Conservation (phyloP, 164 flowering plant species). For the Aristolochia contorta region DNA sequence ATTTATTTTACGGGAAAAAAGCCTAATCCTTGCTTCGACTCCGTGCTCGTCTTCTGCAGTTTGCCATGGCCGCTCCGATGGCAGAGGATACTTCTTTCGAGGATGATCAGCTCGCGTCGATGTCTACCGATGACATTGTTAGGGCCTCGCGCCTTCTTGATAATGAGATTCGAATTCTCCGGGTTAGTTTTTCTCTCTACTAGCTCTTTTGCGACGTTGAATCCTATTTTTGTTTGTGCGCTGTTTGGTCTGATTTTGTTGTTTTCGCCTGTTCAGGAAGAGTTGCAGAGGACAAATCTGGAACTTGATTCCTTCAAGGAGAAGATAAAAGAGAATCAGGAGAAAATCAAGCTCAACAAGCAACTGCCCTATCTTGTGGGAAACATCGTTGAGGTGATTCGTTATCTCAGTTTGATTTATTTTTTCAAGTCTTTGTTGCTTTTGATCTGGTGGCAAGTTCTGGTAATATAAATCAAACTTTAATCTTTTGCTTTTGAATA, state of each 20-base stretch:
- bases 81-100: conserved; percentile 60
- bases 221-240: not conserved
- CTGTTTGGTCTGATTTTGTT: not conserved
- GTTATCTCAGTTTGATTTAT: too few species aligned
- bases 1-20: too few species aligned
- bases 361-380: conserved; percentile 65
- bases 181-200: not conserved
- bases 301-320: conserved; percentile 72
- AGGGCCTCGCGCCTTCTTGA: conserved; percentile 84
- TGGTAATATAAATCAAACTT: not conserved
- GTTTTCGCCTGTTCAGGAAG: conserved; percentile 37
- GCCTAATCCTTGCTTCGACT: too few species aligned
- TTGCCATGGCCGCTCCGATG: conserved; percentile 26
- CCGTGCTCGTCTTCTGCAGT: too few species aligned
- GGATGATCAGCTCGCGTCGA: conserved; percentile 66
- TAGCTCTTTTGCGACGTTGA: not conserved
- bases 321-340: conserved; percentile 70
- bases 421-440: too few species aligned
- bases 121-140: conserved; percentile 64
- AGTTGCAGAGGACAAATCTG: conserved; percentile 63
- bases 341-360: conserved; percentile 19
- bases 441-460: not conserved
- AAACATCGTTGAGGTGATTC: conserved; percentile 77
- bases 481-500: too few species aligned
- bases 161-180: conserved; percentile 13